phyloP scores from a whole-genome alignment of 2,329 filamentous ascomycete species.

The Aspergillus sp. region DNA sequence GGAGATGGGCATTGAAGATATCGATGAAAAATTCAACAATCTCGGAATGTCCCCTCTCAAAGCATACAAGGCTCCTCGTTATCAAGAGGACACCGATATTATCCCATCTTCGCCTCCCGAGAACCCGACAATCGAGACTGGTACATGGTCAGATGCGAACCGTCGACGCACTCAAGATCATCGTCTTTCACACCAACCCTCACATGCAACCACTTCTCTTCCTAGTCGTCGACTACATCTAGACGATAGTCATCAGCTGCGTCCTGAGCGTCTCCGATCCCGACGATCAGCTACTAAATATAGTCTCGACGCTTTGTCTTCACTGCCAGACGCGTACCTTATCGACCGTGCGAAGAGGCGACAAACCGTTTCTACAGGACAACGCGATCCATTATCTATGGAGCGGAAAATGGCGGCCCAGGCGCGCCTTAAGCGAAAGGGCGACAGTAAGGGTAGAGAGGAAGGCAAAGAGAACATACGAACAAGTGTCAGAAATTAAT shows the following conservation, averaged over 20 bases:
- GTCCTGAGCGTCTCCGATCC: slow-evolving; percentile 22
- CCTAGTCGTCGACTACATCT: slow-evolving; percentile 18
- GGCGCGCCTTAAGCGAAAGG: slow-evolving; percentile 34
- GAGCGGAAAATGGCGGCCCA: slow-evolving; percentile 37
- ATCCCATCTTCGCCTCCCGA: slow-evolving; percentile 35
- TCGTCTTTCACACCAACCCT: slow-evolving; percentile 23
- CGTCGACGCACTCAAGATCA: slow-evolving; percentile 22
- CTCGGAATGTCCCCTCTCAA: slow-evolving; percentile 22
- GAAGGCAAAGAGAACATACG: slow-evolving; percentile 36
- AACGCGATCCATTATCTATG: slow-evolving; percentile 27
- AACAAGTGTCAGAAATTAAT: slow-evolving; percentile 11
- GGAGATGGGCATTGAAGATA: slow-evolving; percentile 26
- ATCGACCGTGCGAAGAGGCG: slow-evolving; percentile 23
- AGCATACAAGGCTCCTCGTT: slow-evolving; percentile 12
- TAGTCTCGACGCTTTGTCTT: slow-evolving; percentile 30
- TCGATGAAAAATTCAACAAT: slow-evolving; percentile 26
- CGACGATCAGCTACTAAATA: slow-evolving; percentile 29
- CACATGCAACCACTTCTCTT: slow-evolving; percentile 27
- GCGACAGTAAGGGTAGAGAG: slow-evolving; percentile 24
- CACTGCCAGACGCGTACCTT: slow-evolving; percentile 15
- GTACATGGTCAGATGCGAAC: slow-evolving; percentile 23
- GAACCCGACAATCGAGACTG: slow-evolving; percentile 23
- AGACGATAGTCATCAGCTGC: slow-evolving; percentile 20
- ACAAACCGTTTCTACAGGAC: slow-evolving; percentile 22
- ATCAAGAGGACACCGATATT: slow-evolving; percentile 14